Percentiles rank a stretch among this genome's conserved stretches.
Conservation (phyloP, 345 rosid genomes). For the Syzygium aromaticum region DNA sequence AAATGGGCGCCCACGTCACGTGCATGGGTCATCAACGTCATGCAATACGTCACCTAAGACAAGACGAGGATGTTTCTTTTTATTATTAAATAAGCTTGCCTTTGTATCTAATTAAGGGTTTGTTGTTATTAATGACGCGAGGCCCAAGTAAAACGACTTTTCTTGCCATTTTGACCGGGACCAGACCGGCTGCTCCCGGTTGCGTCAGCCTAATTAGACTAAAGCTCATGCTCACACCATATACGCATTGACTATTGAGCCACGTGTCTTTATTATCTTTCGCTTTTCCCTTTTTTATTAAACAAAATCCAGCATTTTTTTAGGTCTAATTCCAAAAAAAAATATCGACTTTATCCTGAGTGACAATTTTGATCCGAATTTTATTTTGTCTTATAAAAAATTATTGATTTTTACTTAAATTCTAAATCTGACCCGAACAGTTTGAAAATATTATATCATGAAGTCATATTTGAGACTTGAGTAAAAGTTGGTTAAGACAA, state of each 20-base stretch:
- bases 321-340: too few relatives aligned
- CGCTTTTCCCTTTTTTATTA: not conserved
- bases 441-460: too few relatives aligned
- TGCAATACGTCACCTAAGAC: too few relatives aligned
- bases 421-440: too few relatives aligned
- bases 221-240: not conserved
- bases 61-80: too few relatives aligned
- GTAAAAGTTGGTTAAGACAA: not conserved
- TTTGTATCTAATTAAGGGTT: not conserved
- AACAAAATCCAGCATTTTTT: not conserved
- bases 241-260: not conserved
- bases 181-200: not conserved
- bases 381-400: too few relatives aligned
- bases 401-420: too few relatives aligned
- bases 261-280: not conserved
- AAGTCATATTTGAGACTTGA: too few relatives aligned
- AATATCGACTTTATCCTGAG: too few relatives aligned
- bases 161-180: not conserved
- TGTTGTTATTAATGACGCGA: not conserved
- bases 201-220: not conserved
- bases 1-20: too few relatives aligned
- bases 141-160: not conserved
- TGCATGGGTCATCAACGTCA: too few relatives aligned
- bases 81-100: slow-evolving; percentile 34
- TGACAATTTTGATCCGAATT: too few relatives aligned